Percentiles rank a stretch among this genome's conserved stretches.
Conservation (phyloP, 352 stramenopile species). For the Phytophthora foliorum region DNA sequence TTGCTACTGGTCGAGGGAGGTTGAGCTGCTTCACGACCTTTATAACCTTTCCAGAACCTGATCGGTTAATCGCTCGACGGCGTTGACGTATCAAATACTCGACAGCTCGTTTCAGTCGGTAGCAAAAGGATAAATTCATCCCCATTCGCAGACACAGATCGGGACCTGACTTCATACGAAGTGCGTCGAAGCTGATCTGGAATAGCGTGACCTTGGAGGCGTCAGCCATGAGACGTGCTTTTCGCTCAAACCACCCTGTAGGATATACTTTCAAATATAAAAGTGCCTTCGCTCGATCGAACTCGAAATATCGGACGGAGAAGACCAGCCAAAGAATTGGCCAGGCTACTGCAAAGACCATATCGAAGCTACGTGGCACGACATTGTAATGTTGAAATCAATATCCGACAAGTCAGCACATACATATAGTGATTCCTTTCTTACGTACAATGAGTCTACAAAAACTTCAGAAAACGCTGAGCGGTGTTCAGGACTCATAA, state of each 20-base stretch:
- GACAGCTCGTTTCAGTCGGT: constrained; percentile 11
- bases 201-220: constrained; percentile 9
- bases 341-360: constrained; percentile 22
- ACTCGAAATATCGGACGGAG: constrained; percentile 9
- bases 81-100: background rate
- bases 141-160: background rate
- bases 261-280: constrained; percentile 15
- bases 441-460: constrained; percentile 18
- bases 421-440: too few relatives aligned
- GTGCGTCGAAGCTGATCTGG: constrained; percentile 23
- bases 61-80: background rate
- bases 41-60: background rate
- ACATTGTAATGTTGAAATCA: too few relatives aligned
- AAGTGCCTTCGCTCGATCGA: constrained; percentile 10
- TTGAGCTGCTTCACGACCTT: background rate
- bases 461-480: constrained; percentile 22
- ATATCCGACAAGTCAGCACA: too few relatives aligned
- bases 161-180: constrained; percentile 7
- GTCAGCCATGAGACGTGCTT: constrained; percentile 13
- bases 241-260: constrained; percentile 5
- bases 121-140: constrained; percentile 28
- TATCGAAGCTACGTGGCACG: constrained; percentile 17
- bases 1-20: background rate
- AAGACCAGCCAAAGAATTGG: constrained; percentile 19
- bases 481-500: background rate